Percentiles rank a stretch among this genome's conserved stretches.
phyloP scores from a whole-genome alignment of 2,329 filamentous ascomycete genomes.

The Lanzia echinophila region DNA sequence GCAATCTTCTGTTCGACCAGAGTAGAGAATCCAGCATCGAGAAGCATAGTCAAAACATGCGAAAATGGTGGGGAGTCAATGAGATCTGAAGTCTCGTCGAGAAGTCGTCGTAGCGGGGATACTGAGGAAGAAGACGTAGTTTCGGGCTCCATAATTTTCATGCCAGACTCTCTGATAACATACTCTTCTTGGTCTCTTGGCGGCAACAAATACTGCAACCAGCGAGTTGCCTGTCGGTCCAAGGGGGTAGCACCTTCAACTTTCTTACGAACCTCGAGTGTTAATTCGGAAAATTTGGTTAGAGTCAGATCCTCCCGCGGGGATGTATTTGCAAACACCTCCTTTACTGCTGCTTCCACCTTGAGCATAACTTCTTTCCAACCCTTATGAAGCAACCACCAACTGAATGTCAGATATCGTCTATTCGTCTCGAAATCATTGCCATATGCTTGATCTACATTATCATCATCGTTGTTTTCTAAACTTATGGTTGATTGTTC shows the following conservation, averaged over 20 bases:
- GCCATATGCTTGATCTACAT: conserved; percentile 72
- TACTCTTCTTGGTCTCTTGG: conserved; percentile 70
- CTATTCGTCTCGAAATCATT: conserved; percentile 96
- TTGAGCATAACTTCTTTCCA: conserved; percentile 77
- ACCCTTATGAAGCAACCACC: conserved; percentile 92
- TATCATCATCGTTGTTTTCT: conserved; percentile 90
- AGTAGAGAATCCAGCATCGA: conserved; percentile 80
- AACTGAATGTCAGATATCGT: conserved; percentile 91
- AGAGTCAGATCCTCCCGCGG: conserved; percentile 83
- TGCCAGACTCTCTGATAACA: conserved; percentile 80
- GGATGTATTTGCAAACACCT: conserved; percentile 83
- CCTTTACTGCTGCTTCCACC: conserved; percentile 78
- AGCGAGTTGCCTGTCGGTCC: conserved; percentile 51
- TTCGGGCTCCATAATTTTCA: conserved; percentile 47
- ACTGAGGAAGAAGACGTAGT: conserved; percentile 29
- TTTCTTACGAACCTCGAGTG: conserved; percentile 74
- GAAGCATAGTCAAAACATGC: conserved; percentile 75
- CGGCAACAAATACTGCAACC: conserved; percentile 81
- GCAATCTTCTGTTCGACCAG: conserved; percentile 79
- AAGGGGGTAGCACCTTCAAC: conserved; percentile 69
- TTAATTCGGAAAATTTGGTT: conserved; percentile 71
- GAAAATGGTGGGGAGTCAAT: conserved; percentile 90
- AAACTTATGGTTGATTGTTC: conserved; percentile 73
- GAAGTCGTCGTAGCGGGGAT: conserved; percentile 62
- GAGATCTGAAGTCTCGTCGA: conserved; percentile 93